These are phyloP conservation scores for Pulveroboletus sp. DNA, from an alignment of 768 basidiomycete genomes.

Conservation along the genomic window DNA sequence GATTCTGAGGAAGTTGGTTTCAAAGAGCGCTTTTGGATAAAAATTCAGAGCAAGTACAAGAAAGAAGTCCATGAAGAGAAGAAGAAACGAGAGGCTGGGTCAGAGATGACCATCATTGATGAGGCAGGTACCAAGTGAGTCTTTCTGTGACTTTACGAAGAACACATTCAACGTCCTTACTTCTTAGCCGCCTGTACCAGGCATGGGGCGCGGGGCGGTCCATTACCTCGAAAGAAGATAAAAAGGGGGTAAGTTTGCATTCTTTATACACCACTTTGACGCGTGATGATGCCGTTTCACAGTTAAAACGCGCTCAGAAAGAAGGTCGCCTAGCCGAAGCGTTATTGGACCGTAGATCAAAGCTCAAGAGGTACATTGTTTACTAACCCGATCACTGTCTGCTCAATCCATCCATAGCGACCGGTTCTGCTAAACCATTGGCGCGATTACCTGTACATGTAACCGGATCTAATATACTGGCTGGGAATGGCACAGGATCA, in stretches of 20 bases:
- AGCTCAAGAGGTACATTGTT: constrained; percentile 71
- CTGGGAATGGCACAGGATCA: not conserved
- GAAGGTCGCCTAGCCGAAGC: constrained; percentile 82
- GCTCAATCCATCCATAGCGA: constrained; percentile 32
- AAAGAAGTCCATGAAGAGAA: constrained; percentile 77
- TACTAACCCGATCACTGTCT: not conserved
- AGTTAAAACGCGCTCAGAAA: constrained; percentile 78
- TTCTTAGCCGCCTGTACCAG: constrained; percentile 64
- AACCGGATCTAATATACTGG: not conserved
- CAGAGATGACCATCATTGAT: constrained; percentile 55
- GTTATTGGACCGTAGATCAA: constrained; percentile 73
- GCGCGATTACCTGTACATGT: constrained; percentile 12
- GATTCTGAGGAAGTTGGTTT: constrained; percentile 88
- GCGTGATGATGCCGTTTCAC: constrained; percentile 6
- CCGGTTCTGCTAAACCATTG: constrained; percentile 41
- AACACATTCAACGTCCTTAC: constrained; percentile 2
- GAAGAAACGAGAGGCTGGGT: constrained; percentile 60
- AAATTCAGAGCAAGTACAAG: constrained; percentile 88
- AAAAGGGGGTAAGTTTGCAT: constrained; percentile 56
- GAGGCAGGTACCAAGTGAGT: constrained; percentile 75
- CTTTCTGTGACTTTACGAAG: constrained; percentile 1
- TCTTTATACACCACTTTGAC: constrained; percentile 2
- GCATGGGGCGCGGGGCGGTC: constrained; percentile 82
- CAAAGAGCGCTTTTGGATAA: constrained; percentile 82
- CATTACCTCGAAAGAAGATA: constrained; percentile 67